Conservation (phyloP, 345 rosid genomes). For the Physaria fendleri region DNA sequence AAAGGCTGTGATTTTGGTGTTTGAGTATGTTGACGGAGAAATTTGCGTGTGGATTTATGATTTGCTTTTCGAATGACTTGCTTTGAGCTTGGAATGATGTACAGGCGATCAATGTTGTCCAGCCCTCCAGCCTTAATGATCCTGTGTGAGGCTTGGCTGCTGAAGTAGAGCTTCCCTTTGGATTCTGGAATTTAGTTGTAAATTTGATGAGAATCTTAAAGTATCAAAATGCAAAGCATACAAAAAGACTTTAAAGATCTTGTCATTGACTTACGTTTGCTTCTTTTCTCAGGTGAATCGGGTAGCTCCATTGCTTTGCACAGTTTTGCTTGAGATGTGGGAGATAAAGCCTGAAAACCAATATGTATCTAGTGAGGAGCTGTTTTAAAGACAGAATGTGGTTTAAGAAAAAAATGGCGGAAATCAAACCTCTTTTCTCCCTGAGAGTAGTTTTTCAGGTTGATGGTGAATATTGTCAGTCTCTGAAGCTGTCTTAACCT, state of each 20-base stretch:
- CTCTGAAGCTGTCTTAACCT: constrained; percentile 7
- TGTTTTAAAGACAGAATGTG: background rate
- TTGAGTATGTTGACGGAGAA: constrained; percentile 23
- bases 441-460: constrained; percentile 55
- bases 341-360: constrained; percentile 69
- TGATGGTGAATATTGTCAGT: constrained; percentile 18
- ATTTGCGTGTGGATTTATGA: constrained; percentile 33
- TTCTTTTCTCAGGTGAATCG: constrained; percentile 36
- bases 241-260: too few relatives aligned
- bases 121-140: constrained; percentile 38
- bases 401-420: background rate
- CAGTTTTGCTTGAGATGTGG: constrained; percentile 62
- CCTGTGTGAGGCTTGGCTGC: constrained; percentile 34
- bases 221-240: background rate
- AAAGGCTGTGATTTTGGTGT: constrained; percentile 16
- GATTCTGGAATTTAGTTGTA: constrained; percentile 40
- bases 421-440: constrained; percentile 58
- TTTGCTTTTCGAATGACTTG: constrained; percentile 29
- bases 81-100: constrained; percentile 29
- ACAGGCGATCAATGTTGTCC: constrained; percentile 36
- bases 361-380: constrained; percentile 17
- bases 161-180: constrained; percentile 46
- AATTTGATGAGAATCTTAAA: constrained; percentile 7
- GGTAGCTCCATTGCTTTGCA: constrained; percentile 51
- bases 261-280: constrained; percentile 44